Conservation (phyloP, 371 early-diverging fungal species). For the Mucor plumbeus region DNA sequence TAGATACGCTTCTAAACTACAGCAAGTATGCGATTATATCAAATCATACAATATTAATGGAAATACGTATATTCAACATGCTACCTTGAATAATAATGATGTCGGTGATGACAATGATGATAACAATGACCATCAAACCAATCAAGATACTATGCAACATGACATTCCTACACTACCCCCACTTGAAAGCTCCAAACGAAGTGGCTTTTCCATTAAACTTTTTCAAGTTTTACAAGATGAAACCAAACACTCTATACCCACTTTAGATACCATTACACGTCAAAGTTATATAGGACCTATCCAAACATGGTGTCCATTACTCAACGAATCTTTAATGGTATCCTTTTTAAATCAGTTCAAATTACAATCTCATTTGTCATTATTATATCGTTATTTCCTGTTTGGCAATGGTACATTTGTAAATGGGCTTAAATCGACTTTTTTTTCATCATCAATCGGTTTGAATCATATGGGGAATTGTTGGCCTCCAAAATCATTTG, state of each 20-base stretch:
- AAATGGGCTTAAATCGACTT: conserved; percentile 32
- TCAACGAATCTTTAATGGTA: conserved; percentile 55
- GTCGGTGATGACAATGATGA: background rate
- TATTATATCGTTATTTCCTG: conserved; percentile 46
- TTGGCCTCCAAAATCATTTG: conserved; percentile 56
- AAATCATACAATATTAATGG: conserved; percentile 9
- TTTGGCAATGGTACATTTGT: conserved; percentile 50
- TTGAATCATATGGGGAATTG: conserved; percentile 9
- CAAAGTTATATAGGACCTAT: conserved; percentile 45
- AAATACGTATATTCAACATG: background rate
- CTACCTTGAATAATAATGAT: background rate
- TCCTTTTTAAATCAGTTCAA: conserved; percentile 52
- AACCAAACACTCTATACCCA: conserved; percentile 38
- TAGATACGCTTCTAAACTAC: conserved; percentile 4
- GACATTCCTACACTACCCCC: conserved; percentile 4
- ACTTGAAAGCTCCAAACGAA: background rate
- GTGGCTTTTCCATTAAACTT: conserved; percentile 25
- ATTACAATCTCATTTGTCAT: conserved; percentile 44
- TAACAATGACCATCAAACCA: background rate
- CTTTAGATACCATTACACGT: conserved; percentile 35
- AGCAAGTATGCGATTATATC: background rate
- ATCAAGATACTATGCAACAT: background rate
- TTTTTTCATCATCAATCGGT: conserved; percentile 32
- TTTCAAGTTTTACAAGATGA: background rate
- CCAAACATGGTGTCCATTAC: conserved; percentile 42